Base-by-base conservation (phyloP, 2,329 filamentous ascomycete species). In the Hypoxylon sp. region DNA sequence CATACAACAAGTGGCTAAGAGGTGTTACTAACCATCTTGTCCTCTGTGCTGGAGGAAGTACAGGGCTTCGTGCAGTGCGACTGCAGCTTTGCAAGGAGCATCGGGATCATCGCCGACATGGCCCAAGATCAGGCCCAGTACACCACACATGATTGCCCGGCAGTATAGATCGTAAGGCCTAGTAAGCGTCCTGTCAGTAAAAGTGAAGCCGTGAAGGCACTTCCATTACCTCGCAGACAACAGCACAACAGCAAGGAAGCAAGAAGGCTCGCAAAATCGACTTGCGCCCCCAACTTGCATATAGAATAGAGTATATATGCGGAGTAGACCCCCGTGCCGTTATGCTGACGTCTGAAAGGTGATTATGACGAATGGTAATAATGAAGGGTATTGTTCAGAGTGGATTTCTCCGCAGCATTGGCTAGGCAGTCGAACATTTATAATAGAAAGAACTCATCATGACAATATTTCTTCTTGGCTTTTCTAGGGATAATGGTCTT, bases 11-110 rank as follows among this genome's bases (percentile, higher is more conserved):
- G 35, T 20, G n/a, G 25, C 14, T 37, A 17, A 37, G 11, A 44
- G 17, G 25, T 37, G 20, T 17, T 11, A 64, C 69, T 64, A 55
- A 55, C 94, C 94, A 90, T 97, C 94, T 80, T 97, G 94, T 59
- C 93, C 93, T 76, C 92, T 88, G 79, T 94, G 81, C 71, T 81
- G 71, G 46, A 77, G 76, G 55, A 76, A 76, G 50, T 76, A 75
- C 1, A 75, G 53, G 6, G 69, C 69, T 44, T 73, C 71, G 33
- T 73, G 90, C 46, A 93, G 83, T 72, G 92, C 90, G 68, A 88
- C 84, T 14, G 88, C 88, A 33, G 90, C 90, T 54, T 83, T 82
- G 58, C 82, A 81, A 1, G 69, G 69, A 33, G 79, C 75, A 46
- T 81, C 81, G 57, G 82, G 77, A 57, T 82, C 81, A 54, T 81